Evolutionary conservation across 139 green algal genomes (phyloP).

Genomic region (Cymbomonas tetramitiformis): DNA sequence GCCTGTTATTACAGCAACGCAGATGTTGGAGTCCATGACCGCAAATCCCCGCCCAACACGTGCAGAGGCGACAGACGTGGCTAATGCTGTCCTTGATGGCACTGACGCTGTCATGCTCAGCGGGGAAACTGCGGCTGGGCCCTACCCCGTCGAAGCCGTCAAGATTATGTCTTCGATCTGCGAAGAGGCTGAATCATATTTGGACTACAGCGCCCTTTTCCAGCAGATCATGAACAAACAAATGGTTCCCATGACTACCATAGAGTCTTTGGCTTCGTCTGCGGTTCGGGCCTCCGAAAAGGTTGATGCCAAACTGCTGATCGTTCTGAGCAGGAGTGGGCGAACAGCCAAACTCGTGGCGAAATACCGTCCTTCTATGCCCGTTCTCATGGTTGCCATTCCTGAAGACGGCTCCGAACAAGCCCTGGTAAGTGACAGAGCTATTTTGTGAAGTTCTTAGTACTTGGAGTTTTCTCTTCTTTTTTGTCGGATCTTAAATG

Average conservation of each 20-base stretch:
- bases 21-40: constrained; percentile 49
- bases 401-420: no score
- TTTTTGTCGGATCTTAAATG: no score
- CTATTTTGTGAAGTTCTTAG: no score
- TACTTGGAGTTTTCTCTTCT: no score
- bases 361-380: constrained; percentile 77
- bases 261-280: constrained; percentile 85
- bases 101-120: constrained; percentile 64
- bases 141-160: constrained; percentile 50
- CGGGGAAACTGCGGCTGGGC: constrained; percentile 62
- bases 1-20: constrained; percentile 41
- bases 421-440: no score
- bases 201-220: constrained; percentile 41
- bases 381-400: constrained; percentile 73
- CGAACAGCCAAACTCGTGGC: constrained; percentile 74
- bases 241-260: constrained; percentile 73
- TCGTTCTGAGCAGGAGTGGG: constrained; percentile 72
- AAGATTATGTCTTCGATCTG: constrained; percentile 61
- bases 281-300: constrained; percentile 87
- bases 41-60: constrained; percentile 41
- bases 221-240: constrained; percentile 68
- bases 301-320: constrained; percentile 73
- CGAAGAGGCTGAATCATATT: constrained; percentile 53
- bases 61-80: constrained; percentile 75
- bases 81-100: constrained; percentile 71